Evolutionary conservation across 2,329 filamentous ascomycete species (phyloP), one percentile per base, ranked within the genome.

Genomic region (Cladosporium oxysporum): DNA sequence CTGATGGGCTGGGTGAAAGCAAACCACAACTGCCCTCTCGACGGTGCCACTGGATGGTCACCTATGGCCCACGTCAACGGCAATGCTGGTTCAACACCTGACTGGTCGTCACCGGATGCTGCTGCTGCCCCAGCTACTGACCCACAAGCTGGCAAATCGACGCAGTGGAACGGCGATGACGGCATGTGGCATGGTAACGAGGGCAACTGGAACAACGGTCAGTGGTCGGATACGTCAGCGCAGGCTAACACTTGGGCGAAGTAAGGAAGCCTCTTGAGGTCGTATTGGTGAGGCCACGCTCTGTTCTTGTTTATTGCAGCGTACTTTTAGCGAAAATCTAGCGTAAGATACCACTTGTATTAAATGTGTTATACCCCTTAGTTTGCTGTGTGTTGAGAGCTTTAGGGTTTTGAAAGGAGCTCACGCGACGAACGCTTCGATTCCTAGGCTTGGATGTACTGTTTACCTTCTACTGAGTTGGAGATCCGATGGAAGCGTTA

Each of bases 1-100:
- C 73, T 84, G 50, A 73, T 74, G 18, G 79, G 81, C 14, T 82
- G 80, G 80, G 66, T 69, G 28, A 66, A 53, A 62, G 69, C 66
- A 5, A 57, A 55, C 35, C 61, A 63, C 50, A 44, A 57, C 50
- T 63, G 61, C 26, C 41, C 47, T 12, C 61, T 63, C 3, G 61
- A 63, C 37, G 61, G 61, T 12, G 49, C 31, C 37, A 63, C 61
- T 8, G 61, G 61, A 23, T 63, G 61, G 61, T 55, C 49, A 33
- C 61, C 61, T 21, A 55, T 63, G 50, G 61, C 50, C 18, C 61
- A 63, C 50, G 37, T 63, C 10, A 52, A 63, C 14, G 61, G 61
- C 26, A 28, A 35, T 31, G 33, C 61, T 28, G n/a, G 16, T 23
- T 21, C 53, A 11, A 55, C 12, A 7, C 33, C 33, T 12, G 33